Conservation (phyloP, 768 basidiomycete species). For the Boletus fagicola region DNA sequence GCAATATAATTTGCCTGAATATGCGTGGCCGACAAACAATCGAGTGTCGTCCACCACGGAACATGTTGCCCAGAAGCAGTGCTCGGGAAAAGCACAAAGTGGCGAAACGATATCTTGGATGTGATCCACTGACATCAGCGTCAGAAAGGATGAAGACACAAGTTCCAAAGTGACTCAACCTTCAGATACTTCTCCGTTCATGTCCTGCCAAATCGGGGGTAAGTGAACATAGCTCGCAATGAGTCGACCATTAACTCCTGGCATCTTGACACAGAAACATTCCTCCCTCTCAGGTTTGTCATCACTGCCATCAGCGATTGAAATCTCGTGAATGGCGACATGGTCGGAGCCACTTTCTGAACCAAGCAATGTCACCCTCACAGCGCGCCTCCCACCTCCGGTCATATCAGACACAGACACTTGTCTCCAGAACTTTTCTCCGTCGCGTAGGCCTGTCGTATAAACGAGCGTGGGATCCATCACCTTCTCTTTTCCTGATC, state of each 20-base stretch:
- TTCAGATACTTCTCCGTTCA: slow-evolving; percentile 47
- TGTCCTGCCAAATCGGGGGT: slow-evolving; percentile 42
- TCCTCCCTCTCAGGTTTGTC: slow-evolving; percentile 3
- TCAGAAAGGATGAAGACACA: slow-evolving; percentile 11
- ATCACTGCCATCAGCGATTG: neutral
- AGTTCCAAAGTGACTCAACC: slow-evolving; percentile 31
- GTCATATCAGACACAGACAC: slow-evolving; percentile 20
- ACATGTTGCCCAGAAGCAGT: slow-evolving; percentile 51
- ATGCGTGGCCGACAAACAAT: slow-evolving; percentile 63
- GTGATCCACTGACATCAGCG: slow-evolving; percentile 12
- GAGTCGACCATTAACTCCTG: slow-evolving; percentile 48
- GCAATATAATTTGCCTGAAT: slow-evolving; percentile 63
- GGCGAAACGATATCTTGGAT: slow-evolving; percentile 19
- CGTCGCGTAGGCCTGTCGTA: slow-evolving; percentile 25
- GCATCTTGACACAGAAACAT: slow-evolving; percentile 25
- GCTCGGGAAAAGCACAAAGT: slow-evolving; percentile 51
- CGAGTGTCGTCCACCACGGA: slow-evolving; percentile 11
- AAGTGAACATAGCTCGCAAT: slow-evolving; percentile 24
- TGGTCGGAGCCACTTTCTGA: slow-evolving; percentile 35
- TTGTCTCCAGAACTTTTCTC: slow-evolving; percentile 30
- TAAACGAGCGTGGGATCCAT: slow-evolving; percentile 52
- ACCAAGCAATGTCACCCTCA: slow-evolving; percentile 41
- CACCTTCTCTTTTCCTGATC: slow-evolving; percentile 53
- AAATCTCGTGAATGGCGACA: slow-evolving; percentile 29
- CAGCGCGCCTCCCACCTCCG: neutral